These are phyloP conservation scores for Boletus edulis DNA, from an alignment of 768 basidiomycete genomes.

Conservation along the genomic window DNA sequence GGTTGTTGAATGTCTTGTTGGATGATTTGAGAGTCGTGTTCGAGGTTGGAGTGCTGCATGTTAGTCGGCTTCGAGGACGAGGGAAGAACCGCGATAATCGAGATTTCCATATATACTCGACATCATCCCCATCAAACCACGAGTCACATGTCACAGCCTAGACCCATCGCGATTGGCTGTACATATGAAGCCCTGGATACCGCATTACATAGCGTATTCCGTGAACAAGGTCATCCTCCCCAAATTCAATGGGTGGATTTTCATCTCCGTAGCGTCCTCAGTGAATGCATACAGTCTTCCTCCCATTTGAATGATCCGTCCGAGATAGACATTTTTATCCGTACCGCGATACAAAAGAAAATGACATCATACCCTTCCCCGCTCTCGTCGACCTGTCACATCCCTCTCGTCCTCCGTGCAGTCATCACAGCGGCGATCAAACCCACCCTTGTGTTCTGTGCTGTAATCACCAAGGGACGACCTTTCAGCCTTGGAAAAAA, in stretches of 20 bases:
- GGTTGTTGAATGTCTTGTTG: no score
- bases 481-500: background rate
- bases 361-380: constrained; percentile 12
- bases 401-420: background rate
- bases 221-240: constrained; percentile 5
- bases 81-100: constrained; percentile 30
- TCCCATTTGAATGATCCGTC: constrained; percentile 13
- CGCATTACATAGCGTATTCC: background rate
- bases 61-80: constrained; percentile 8
- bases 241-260: background rate
- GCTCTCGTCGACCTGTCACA: background rate
- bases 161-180: no score
- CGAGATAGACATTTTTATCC: background rate
- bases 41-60: constrained; percentile 25
- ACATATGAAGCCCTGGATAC: no score
- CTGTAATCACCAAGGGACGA: constrained; percentile 6
- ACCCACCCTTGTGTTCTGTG: background rate
- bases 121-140: background rate
- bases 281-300: no score
- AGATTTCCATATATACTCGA: constrained; percentile 34
- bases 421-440: constrained; percentile 1
- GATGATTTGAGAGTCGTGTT: constrained; percentile 5
- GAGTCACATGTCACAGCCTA: background rate
- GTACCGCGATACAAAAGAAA: background rate
- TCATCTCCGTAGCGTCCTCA: background rate